Conservation (phyloP, 805 yeast genomes). For the Lipomyces starkeyi region DNA sequence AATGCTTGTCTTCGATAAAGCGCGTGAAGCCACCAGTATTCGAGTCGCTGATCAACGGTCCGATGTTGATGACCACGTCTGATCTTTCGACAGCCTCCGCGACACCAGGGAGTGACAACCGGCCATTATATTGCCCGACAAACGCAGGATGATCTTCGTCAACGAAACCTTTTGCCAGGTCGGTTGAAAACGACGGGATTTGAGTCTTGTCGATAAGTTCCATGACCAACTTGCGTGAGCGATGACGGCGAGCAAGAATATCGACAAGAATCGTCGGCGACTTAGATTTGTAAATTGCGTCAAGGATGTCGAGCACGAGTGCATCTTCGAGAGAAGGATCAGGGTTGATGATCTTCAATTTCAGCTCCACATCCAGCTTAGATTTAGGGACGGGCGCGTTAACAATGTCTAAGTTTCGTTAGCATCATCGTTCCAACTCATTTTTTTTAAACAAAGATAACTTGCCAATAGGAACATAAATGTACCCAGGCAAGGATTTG, state of each 20-base stretch:
- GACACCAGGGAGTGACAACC: slow-evolving; percentile 57
- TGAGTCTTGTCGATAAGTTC: slow-evolving; percentile 56
- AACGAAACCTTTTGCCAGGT: slow-evolving; percentile 73
- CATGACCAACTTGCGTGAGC: slow-evolving; percentile 54
- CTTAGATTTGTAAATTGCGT: slow-evolving; percentile 56
- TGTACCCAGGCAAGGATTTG: slow-evolving; percentile 78
- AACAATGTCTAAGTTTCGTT: slow-evolving; percentile 26
- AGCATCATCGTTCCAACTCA: neutral
- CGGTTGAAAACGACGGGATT: slow-evolving; percentile 62
- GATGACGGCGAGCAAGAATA: slow-evolving; percentile 67
- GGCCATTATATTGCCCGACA: slow-evolving; percentile 76
- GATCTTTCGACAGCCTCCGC: slow-evolving; percentile 57
- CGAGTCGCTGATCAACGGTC: slow-evolving; percentile 69
- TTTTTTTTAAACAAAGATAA: slow-evolving; percentile 44
- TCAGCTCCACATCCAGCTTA: slow-evolving; percentile 48
- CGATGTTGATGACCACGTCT: slow-evolving; percentile 74
- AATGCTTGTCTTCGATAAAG: slow-evolving; percentile 51
- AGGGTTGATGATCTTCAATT: slow-evolving; percentile 43
- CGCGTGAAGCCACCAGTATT: slow-evolving; percentile 71
- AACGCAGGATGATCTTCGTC: slow-evolving; percentile 71
- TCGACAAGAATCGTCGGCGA: slow-evolving; percentile 77
- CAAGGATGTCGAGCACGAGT: slow-evolving; percentile 55
- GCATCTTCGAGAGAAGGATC: slow-evolving; percentile 43
- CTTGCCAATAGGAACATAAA: slow-evolving; percentile 77
- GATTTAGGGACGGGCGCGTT: slow-evolving; percentile 41